Conservation (phyloP, 805 yeast genomes). For the Candida khao-thaluensis region DNA sequence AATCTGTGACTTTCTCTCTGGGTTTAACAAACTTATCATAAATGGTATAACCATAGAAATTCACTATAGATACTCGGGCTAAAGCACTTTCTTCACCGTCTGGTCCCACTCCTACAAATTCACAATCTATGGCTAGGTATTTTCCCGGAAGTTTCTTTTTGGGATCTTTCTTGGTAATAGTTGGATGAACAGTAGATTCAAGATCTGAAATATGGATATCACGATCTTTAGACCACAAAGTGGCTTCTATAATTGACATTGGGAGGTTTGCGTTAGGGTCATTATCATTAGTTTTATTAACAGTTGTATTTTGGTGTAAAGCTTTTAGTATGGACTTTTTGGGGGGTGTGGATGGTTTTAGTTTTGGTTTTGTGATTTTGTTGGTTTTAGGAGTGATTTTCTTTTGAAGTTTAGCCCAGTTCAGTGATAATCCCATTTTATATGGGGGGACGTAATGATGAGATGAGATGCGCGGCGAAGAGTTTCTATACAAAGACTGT, state of each 20-base stretch:
- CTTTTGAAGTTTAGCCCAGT: constrained; percentile 24
- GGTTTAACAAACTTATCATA: constrained; percentile 79
- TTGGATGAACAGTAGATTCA: background rate
- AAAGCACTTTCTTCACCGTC: constrained; percentile 68
- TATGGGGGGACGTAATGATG: too few relatives aligned
- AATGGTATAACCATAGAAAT: constrained; percentile 70
- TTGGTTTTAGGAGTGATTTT: constrained; percentile 6
- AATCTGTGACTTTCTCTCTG: constrained; percentile 72
- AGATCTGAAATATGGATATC: constrained; percentile 15
- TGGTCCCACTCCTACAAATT: constrained; percentile 87
- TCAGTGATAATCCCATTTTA: constrained; percentile 21
- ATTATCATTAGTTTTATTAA: constrained; percentile 6
- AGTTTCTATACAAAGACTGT: too few relatives aligned
- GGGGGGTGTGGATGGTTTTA: too few relatives aligned
- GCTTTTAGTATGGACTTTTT: too few relatives aligned
- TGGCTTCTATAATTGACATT: constrained; percentile 19
- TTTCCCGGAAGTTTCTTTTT: constrained; percentile 57
- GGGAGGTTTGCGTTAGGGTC: constrained; percentile 1
- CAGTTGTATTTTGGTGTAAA: background rate
- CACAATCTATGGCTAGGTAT: constrained; percentile 86
- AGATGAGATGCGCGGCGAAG: constrained; percentile 2
- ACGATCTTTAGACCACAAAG: constrained; percentile 27
- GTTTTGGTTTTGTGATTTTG: background rate
- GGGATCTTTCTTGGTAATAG: background rate
- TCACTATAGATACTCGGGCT: constrained; percentile 86